Conservation (phyloP, 495 filamentous ascomycete species). For the Talaromyces proteolyticus region DNA sequence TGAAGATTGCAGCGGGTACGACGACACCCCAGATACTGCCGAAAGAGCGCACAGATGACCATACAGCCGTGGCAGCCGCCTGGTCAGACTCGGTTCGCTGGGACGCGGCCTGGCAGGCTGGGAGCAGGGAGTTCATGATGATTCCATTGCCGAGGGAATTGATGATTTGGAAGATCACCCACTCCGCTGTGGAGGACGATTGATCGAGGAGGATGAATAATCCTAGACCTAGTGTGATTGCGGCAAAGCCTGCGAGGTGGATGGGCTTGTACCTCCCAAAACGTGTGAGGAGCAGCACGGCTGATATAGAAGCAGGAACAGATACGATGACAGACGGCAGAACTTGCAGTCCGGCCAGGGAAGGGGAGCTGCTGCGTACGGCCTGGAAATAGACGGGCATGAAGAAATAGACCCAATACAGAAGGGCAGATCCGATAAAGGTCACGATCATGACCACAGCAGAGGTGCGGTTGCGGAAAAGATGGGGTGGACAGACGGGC, state of each 20-base stretch:
- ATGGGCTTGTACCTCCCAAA: conserved; percentile 39
- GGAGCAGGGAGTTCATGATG: conserved; percentile 21
- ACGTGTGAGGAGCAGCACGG: conserved; percentile 27
- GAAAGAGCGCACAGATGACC: conserved; percentile 38
- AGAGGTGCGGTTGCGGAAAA: conserved; percentile 17
- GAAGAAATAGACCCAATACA: conserved; percentile 36
- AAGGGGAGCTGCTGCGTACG: conserved; percentile 20
- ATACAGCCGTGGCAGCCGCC: conserved; percentile 35
- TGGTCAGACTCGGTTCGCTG: conserved; percentile 28
- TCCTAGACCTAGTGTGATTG: conserved; percentile 34
- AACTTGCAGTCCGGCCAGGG: conserved; percentile 28
- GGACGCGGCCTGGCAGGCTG: conserved; percentile 29
- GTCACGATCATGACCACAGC: conserved; percentile 12
- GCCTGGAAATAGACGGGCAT: conserved; percentile 44
- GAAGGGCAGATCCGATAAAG: conserved; percentile 13
- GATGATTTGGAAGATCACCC: conserved; percentile 23
- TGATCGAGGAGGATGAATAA: conserved; percentile 30
- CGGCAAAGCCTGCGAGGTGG: conserved; percentile 27
- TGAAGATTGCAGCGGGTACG: conserved; percentile 45
- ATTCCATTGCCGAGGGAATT: conserved; percentile 24
- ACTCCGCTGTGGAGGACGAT: conserved; percentile 13
- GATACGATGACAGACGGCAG: conserved; percentile 28
- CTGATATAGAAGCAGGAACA: conserved; percentile 24
- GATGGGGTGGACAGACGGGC: conserved; percentile 11
- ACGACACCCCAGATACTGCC: conserved; percentile 45